A percentile compares a stretch with the other conserved stretches of the same genome.
phyloP scores from a whole-genome alignment of 1,284 basidiomycete species.

The Puccinia novopanici region DNA sequence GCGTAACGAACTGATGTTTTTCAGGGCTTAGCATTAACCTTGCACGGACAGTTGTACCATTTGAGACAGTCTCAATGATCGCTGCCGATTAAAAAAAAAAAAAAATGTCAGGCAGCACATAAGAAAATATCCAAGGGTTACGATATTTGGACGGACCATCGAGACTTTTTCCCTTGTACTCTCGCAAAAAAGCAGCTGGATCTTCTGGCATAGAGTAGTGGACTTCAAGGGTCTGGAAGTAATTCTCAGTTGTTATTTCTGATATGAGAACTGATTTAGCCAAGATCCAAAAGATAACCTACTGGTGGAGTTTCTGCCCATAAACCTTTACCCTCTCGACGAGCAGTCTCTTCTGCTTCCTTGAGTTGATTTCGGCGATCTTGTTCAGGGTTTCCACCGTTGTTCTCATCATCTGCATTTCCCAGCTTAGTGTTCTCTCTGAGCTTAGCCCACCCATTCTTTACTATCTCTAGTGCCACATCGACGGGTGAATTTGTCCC shows the following conservation, averaged over 20 bases:
- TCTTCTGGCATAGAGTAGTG: conserved; percentile 87
- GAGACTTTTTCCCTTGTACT: conserved; percentile 85
- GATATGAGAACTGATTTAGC: conserved; percentile 44
- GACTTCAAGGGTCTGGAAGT: conserved; percentile 62
- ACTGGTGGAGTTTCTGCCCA: conserved; percentile 73
- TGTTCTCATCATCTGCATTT: conserved; percentile 62
- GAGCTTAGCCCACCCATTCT: conserved; percentile 85
- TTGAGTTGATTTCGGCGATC: conserved; percentile 59
- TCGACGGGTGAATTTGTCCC: conserved; percentile 61
- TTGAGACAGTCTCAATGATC: conserved; percentile 89
- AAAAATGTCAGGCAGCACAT: background rate
- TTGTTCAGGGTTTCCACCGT: conserved; percentile 58
- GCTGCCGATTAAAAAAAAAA: conserved; percentile 62
- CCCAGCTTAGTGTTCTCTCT: conserved; percentile 75
- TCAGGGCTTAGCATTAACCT: conserved; percentile 82
- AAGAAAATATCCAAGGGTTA: background rate
- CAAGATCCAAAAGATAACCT: conserved; percentile 2
- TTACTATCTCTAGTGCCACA: conserved; percentile 75
- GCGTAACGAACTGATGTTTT: conserved; percentile 82
- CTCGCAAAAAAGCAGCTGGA: conserved; percentile 80
- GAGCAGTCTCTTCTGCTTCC: conserved; percentile 75
- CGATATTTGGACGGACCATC: conserved; percentile 67
- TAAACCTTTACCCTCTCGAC: conserved; percentile 73
- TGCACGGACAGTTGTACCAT: conserved; percentile 85
- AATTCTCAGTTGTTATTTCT: background rate